Base-by-base conservation (phyloP, 345 rosid genomes). In the Lagerstroemia speciosa region DNA sequence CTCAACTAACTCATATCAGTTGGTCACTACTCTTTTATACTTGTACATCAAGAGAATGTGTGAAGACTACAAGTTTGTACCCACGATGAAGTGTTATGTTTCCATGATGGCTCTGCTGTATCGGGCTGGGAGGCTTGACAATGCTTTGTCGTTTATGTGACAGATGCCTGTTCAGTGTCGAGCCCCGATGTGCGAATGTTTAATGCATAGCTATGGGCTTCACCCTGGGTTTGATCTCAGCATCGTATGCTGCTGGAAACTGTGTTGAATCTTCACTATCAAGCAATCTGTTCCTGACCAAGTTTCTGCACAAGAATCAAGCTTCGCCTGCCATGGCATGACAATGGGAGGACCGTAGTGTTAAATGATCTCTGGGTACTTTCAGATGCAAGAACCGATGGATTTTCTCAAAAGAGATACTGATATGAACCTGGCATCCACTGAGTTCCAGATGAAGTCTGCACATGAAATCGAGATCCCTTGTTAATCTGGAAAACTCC, bases 81-180 rank as follows among this genome's bases (percentile, higher is more conserved):
- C 90, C 65, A 82, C 93, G 6, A 80, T 79, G 72, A 92, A 85
- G 80, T 97, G 90, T 71, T 90, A 83, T 80, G 73, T 84, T 12
- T 90, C 91, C 70, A 83, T 93, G 89, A 77, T 90, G 62, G 96
- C 90, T 84, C 84, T 93, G 76, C 70, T 93, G 61, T 86, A 97
- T 70, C 87, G 97, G 67, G 89, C 91, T 63, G 97, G 98, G 45
- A 88, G 83, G 76, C 89, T 90, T 5, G 96, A 88, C 71, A 93
- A 93, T 72, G 98, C 92, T 31, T 76, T 83, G 73, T 84, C 85
- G 5, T 78, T 93, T 73, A 77, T 93, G 10, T 80, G 83, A 68
- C 83, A 82, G 63, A 81, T 87, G 96, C 97, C 96, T 2, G 69
- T 83, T 72, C 72, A 82, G 71, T n/a, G n/a, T n/a, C n/a, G n/a